These are phyloP conservation scores for Tolypocladium endophyticum DNA, from an alignment of 2,329 filamentous ascomycete species.

Conservation along the genomic window DNA sequence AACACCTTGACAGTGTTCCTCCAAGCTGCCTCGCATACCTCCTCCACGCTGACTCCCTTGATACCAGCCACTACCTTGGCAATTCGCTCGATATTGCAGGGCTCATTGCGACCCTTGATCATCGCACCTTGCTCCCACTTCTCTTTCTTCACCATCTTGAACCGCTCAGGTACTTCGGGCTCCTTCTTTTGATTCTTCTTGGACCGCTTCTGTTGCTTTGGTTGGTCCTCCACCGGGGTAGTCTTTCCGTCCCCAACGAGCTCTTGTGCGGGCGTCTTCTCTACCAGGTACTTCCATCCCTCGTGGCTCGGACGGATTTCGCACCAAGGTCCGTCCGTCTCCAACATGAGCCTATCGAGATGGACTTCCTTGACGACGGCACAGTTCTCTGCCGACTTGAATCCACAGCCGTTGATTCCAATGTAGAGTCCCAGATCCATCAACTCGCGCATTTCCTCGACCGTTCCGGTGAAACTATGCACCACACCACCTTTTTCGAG, in stretches of 20 bases:
- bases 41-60: constrained; percentile 68
- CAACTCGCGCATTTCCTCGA: constrained; percentile 73
- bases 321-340: constrained; percentile 97
- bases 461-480: constrained; percentile 86
- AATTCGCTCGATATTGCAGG: constrained; percentile 74
- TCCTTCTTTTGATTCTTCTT: constrained; percentile 45
- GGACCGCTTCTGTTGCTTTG: constrained; percentile 17
- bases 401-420: constrained; percentile 91
- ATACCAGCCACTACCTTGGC: constrained; percentile 82
- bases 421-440: constrained; percentile 76
- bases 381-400: constrained; percentile 90
- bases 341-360: constrained; percentile 75
- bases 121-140: constrained; percentile 80
- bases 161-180: constrained; percentile 58
- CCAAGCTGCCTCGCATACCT: constrained; percentile 82
- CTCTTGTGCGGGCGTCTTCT: constrained; percentile 22
- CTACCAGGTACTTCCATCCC: constrained; percentile 58
- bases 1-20: constrained; percentile 74
- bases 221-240: constrained; percentile 5
- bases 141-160: constrained; percentile 88
- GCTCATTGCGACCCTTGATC: constrained; percentile 93
- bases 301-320: constrained; percentile 87
- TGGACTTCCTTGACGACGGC: constrained; percentile 72
- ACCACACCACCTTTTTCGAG: constrained; percentile 74
- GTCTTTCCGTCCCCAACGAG: constrained; percentile 13